phyloP scores from a whole-genome alignment of 1,284 basidiomycete species.

The Fomitopsis betulina region DNA sequence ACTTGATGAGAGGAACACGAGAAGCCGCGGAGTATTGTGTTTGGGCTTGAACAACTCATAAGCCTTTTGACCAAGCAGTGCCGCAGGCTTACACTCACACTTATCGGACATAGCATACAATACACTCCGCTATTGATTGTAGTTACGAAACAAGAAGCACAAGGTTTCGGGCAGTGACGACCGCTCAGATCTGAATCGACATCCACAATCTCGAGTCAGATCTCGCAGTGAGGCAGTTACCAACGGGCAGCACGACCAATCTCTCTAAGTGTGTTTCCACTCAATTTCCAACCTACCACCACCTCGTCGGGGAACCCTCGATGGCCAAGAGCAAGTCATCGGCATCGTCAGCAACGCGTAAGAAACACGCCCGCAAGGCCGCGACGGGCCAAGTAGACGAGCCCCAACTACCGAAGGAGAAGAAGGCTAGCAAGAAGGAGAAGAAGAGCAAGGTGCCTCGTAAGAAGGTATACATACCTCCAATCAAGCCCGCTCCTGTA shows the following conservation, averaged over 20 bases:
- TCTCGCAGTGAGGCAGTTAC: no score
- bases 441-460: conserved; percentile 64
- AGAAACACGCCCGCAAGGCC: conserved; percentile 76
- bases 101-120: conserved; percentile 1
- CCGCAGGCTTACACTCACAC: not conserved
- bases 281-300: no score
- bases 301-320: no score
- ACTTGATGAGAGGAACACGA: conserved; percentile 83
- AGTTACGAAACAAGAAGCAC: no score
- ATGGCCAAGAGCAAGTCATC: conserved; percentile 67
- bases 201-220: no score
- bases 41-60: conserved; percentile 14
- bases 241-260: no score
- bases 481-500: conserved; percentile 80
- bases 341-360: conserved; percentile 76
- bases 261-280: no score
- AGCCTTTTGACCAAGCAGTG: not conserved
- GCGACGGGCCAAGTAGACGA: conserved; percentile 28
- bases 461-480: conserved; percentile 81
- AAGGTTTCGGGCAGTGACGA: no score
- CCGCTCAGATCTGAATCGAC: not conserved
- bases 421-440: conserved; percentile 39
- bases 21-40: conserved; percentile 71
- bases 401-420: conserved; percentile 37
- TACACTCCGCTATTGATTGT: not conserved